A percentile compares a stretch with the other conserved stretches of the same genome.
These are phyloP conservation scores for Chromera velia DNA, from an alignment of 73 alveolate species.

Conservation along the genomic window DNA sequence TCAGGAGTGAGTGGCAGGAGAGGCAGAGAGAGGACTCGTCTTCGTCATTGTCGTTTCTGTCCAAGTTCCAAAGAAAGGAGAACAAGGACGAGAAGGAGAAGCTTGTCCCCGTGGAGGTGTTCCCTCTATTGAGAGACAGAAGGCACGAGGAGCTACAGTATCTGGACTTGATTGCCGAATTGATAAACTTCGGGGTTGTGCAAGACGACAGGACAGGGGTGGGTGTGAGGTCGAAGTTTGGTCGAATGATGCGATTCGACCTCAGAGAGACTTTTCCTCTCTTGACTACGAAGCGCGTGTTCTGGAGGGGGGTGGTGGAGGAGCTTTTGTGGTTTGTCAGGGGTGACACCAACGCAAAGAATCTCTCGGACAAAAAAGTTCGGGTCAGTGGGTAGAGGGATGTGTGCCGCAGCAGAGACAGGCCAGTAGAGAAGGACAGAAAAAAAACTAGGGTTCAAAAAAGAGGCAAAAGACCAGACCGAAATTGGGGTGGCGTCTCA, in stretches of 20 bases:
- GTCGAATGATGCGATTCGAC: conserved; percentile 75
- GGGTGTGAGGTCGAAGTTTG: conserved; percentile 78
- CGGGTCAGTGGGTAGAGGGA: conserved; percentile 6
- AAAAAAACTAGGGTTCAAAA: no score
- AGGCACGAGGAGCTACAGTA: not conserved
- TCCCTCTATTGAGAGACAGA: not conserved
- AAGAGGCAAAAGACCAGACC: no score
- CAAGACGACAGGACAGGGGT: conserved; percentile 65
- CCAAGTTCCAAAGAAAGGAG: not conserved
- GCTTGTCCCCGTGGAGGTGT: not conserved
- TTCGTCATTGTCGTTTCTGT: not conserved
- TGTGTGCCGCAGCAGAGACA: no score
- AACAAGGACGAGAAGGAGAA: not conserved
- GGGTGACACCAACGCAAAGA: conserved; percentile 82
- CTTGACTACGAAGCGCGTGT: conserved; percentile 84
- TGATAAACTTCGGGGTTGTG: conserved; percentile 1
- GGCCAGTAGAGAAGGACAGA: no score
- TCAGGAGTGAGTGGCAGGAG: not conserved
- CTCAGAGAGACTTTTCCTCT: conserved; percentile 79
- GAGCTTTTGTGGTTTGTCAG: conserved; percentile 80
- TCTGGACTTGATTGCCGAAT: not conserved
- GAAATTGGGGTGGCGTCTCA: no score
- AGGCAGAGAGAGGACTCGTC: conserved; percentile 27
- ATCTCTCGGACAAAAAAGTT: conserved; percentile 68
- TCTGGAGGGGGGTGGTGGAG: conserved; percentile 89